phyloP scores from a whole-genome alignment of 208 protist species.

The Porcisia deanei region DNA sequence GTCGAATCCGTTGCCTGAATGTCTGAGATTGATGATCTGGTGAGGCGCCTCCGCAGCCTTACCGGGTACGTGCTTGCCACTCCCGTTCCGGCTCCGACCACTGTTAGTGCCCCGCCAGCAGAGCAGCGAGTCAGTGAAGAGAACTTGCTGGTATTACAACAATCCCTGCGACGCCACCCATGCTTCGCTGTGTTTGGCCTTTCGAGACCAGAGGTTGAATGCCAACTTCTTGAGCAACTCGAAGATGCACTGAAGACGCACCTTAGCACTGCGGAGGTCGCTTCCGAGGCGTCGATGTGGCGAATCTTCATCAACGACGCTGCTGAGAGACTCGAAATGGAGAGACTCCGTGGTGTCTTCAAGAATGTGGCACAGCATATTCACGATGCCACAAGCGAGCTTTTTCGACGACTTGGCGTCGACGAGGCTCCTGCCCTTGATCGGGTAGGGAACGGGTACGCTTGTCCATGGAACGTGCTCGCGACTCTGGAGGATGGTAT shows the following conservation, averaged over 20 bases:
- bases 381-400: conserved; percentile 8
- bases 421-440: conserved; percentile 40
- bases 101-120: conserved; percentile 11
- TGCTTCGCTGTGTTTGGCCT: conserved; percentile 28
- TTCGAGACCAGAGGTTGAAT: conserved; percentile 29
- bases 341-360: conserved; percentile 69
- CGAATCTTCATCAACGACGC: conserved; percentile 66
- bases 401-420: conserved; percentile 52
- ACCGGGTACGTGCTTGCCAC: conserved; percentile 48
- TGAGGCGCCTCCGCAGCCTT: conserved; percentile 66
- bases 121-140: conserved; percentile 42
- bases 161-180: conserved; percentile 71
- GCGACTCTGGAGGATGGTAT: conserved; percentile 42
- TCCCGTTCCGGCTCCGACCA: conserved; percentile 9
- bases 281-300: conserved; percentile 8
- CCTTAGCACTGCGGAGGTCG: not conserved
- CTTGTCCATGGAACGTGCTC: conserved; percentile 81
- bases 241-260: conserved; percentile 24
- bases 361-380: conserved; percentile 25
- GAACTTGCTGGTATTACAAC: conserved; percentile 61
- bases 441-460: conserved; percentile 49
- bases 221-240: conserved; percentile 27
- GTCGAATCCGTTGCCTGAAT: not conserved
- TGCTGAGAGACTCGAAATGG: conserved; percentile 60
- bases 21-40: conserved; percentile 59